Base-by-base conservation (phyloP, 306 rosid species). In the Cucurbita moschata region DNA sequence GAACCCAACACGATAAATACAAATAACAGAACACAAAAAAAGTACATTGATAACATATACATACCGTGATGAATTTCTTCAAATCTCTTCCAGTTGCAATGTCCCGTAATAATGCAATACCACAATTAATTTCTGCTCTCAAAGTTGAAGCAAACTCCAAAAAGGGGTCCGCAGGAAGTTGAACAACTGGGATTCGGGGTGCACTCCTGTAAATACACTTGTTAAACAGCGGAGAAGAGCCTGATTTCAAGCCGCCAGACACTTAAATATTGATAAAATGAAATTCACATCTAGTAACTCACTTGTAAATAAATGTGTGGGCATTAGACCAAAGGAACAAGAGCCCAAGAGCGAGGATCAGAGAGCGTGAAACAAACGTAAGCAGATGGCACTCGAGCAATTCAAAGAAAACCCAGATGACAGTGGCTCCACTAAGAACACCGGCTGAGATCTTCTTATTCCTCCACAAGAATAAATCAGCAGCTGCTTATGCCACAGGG, bases 291-390 rank as follows among this genome's bases (percentile, higher is more conserved):
- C 47, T 7, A 38, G 47, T 10, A 19, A 77, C 96, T 79, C 83
- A 94, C 98, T 94, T 94, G 86, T 94, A 68, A 81, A 94, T 78
- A 54, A 89, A 85, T 38, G 95, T 83, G 72, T 87, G 91, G 63
- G 86, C 99, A 85, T 86, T 94, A 79, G 99, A 89, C 90, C 91
- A 94, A 80, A 94, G 81, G 77, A 94, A 94, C 88, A 94, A 76
- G 76, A 83, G 7, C 8, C 95, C 95, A 51, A 94, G 89, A 15
- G 80, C 51, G 2, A 81, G 82, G 59, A 91, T 89, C 75, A 73
- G 72, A 75, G 80, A 73, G 81, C 92, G 92, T 76, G 88, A 82
- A 60, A 89, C 77, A 39, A 94, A 87, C 44, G 97, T 87, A 67
- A 94, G 96, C 71, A 94, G 80, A 69, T 94, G 92, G 71, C 92